Conservation (phyloP, 2,329 filamentous ascomycete genomes). For the Elsinoe necatrix region DNA sequence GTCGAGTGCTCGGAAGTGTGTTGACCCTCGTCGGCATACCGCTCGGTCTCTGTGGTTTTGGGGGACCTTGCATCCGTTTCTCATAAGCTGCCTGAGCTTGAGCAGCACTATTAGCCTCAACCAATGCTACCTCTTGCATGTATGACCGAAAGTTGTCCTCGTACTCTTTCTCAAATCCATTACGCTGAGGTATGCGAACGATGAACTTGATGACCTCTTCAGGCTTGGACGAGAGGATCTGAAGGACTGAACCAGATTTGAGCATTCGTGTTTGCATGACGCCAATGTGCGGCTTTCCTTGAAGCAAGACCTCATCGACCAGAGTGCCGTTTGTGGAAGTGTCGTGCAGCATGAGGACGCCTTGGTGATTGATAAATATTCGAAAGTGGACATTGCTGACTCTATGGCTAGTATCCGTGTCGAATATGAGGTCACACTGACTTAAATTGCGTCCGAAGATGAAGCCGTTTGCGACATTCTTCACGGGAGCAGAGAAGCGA, state of each 20-base stretch:
- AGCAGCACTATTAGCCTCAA: constrained; percentile 4
- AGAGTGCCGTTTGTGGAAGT: constrained; percentile 92
- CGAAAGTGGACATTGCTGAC: constrained; percentile 95
- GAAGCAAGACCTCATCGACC: constrained; percentile 65
- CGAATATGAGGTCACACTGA: constrained; percentile 64
- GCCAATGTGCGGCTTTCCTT: constrained; percentile 38
- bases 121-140: constrained; percentile 37
- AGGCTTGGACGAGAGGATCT: constrained; percentile 49
- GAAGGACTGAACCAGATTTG: constrained; percentile 62
- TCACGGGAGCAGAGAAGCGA: constrained; percentile 64
- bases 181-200: constrained; percentile 68
- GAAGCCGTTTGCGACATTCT: constrained; percentile 64
- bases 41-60: neutral
- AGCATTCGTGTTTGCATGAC: constrained; percentile 53
- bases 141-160: constrained; percentile 61
- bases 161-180: constrained; percentile 60
- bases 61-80: neutral
- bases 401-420: constrained; percentile 58
- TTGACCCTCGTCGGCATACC: neutral
- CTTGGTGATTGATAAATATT: constrained; percentile 80
- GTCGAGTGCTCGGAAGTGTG: constrained; percentile 18
- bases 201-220: constrained; percentile 67
- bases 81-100: constrained; percentile 3
- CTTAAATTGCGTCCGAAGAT: constrained; percentile 69
- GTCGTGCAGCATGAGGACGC: constrained; percentile 85